A percentile compares a stretch with the other conserved stretches of the same genome.
Conservation (phyloP, 352 stramenopile species). For the Phytopythium montanum region DNA sequence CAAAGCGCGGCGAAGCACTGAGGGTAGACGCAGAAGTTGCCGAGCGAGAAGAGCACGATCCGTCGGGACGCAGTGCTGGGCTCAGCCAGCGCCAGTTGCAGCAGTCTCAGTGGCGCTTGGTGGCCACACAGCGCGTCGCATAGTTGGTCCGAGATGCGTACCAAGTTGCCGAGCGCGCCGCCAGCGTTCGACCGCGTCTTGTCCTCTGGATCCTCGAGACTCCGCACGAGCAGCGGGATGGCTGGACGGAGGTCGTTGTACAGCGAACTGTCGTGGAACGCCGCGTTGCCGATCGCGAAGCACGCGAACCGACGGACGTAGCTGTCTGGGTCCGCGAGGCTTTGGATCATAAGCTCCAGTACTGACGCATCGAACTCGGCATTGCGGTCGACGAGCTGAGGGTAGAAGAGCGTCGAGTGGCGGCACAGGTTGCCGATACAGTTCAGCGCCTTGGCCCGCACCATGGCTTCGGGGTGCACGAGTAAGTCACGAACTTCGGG, state of each 20-base stretch:
- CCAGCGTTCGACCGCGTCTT: slow-evolving; percentile 92
- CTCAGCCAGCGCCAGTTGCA: slow-evolving; percentile 65
- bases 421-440: slow-evolving; percentile 92
- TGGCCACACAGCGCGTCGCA: slow-evolving; percentile 58
- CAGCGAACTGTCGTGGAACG: slow-evolving; percentile 84
- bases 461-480: slow-evolving; percentile 57
- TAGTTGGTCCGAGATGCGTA: slow-evolving; percentile 85
- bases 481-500: slow-evolving; percentile 58
- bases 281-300: slow-evolving; percentile 94
- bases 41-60: slow-evolving; percentile 91
- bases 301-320: slow-evolving; percentile 90
- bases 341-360: slow-evolving; percentile 53
- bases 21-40: slow-evolving; percentile 85
- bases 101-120: slow-evolving; percentile 64
- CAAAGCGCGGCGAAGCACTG: slow-evolving; percentile 61
- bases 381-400: slow-evolving; percentile 34
- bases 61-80: slow-evolving; percentile 52
- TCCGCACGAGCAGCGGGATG: slow-evolving; percentile 64
- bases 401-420: slow-evolving; percentile 89
- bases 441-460: slow-evolving; percentile 88
- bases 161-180: slow-evolving; percentile 90
- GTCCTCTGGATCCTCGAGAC: slow-evolving; percentile 75
- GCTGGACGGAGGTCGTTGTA: slow-evolving; percentile 64
- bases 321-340: slow-evolving; percentile 62
- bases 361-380: slow-evolving; percentile 26